Conservation (phyloP, 1,284 basidiomycete species). For the Melampsora americana region DNA sequence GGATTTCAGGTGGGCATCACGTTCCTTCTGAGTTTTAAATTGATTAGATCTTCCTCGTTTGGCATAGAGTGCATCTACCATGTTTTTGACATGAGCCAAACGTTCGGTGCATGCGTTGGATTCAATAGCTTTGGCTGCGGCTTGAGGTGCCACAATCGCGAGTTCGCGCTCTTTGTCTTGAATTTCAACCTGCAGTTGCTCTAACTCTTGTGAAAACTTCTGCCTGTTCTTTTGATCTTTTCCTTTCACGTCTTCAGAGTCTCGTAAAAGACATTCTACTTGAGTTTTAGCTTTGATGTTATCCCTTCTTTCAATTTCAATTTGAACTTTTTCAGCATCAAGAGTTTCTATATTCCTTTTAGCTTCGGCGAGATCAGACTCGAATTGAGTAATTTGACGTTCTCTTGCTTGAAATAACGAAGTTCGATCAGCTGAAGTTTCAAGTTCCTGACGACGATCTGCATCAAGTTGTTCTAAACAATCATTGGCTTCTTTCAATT, state of each 20-base stretch:
- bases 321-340: slow-evolving; percentile 18
- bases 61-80: slow-evolving; percentile 70
- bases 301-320: slow-evolving; percentile 35
- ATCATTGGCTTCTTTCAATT: slow-evolving; percentile 46
- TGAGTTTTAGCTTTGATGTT: slow-evolving; percentile 26
- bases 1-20: slow-evolving; percentile 70
- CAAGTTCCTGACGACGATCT: slow-evolving; percentile 45
- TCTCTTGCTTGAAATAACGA: slow-evolving; percentile 26
- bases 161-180: slow-evolving; percentile 21
- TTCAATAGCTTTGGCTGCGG: slow-evolving; percentile 31
- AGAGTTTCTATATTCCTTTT: slow-evolving; percentile 33
- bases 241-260: slow-evolving; percentile 33
- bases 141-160: slow-evolving; percentile 18
- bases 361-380: slow-evolving; percentile 18
- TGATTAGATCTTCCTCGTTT: slow-evolving; percentile 82
- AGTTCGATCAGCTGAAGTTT: slow-evolving; percentile 18
- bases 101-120: slow-evolving; percentile 49
- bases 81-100: slow-evolving; percentile 70
- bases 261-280: slow-evolving; percentile 38
- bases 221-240: slow-evolving; percentile 16
- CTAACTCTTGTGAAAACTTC: slow-evolving; percentile 14
- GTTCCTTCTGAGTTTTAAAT: slow-evolving; percentile 76
- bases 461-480: slow-evolving; percentile 45
- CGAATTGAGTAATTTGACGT: slow-evolving; percentile 30
- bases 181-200: slow-evolving; percentile 24